These are phyloP conservation scores for Lithospermum erythrorhizon DNA, from an alignment of 257 asterid species.

Conservation along the genomic window DNA sequence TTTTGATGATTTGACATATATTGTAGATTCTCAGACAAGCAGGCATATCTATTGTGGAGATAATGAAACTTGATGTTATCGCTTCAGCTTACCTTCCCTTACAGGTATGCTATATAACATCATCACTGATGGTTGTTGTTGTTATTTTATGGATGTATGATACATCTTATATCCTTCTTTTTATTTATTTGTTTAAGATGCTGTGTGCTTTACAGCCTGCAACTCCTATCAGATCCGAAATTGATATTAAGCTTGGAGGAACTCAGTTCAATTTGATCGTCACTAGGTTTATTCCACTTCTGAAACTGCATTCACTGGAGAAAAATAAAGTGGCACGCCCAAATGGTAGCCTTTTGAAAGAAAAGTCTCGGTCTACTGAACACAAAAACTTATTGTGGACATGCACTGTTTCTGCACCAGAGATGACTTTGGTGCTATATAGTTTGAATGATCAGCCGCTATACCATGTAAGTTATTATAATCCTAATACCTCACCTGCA, in stretches of 20 bases:
- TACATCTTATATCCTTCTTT: conserved; percentile 3
- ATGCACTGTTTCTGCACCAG: conserved; percentile 90
- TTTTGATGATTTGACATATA: conserved; percentile 4
- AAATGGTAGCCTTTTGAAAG: conserved; percentile 39
- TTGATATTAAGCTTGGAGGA: conserved; percentile 96
- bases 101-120: conserved; percentile 37
- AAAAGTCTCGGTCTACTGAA: conserved; percentile 47
- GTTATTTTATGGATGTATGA: neutral
- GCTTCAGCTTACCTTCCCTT: conserved; percentile 67
- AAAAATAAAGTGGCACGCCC: conserved; percentile 42
- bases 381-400: conserved; percentile 83
- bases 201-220: conserved; percentile 73
- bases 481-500: neutral
- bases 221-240: conserved; percentile 70
- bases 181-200: conserved; percentile 37
- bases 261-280: conserved; percentile 74
- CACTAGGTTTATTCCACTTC: conserved; percentile 69
- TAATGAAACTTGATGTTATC: conserved; percentile 76
- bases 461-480: conserved; percentile 53
- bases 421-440: conserved; percentile 84
- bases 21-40: conserved; percentile 71
- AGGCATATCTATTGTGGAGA: conserved; percentile 83
- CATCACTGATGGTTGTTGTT: neutral
- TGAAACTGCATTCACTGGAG: conserved; percentile 52
- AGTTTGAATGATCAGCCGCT: conserved; percentile 63